A percentile compares a stretch with the other conserved stretches of the same genome.
Evolutionary conservation across 805 yeast genomes (phyloP).

Genomic region (Cyberlindnera lachancei): DNA sequence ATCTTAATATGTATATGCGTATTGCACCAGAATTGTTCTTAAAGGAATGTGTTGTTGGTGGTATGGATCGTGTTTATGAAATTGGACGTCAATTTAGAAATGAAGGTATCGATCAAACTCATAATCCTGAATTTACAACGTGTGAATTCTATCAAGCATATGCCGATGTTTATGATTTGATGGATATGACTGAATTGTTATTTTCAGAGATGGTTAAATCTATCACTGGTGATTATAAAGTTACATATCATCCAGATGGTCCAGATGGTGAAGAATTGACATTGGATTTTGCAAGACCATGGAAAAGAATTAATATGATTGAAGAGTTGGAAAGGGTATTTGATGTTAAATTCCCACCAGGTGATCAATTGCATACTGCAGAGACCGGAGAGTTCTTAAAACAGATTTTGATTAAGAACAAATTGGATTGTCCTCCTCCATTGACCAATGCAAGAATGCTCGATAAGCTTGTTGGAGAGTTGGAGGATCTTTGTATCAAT

Average conservation of each 20-base stretch:
- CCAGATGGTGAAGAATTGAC: constrained; percentile 74
- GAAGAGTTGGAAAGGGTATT: constrained; percentile 86
- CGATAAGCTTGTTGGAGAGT: constrained; percentile 95
- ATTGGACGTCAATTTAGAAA: constrained; percentile 98
- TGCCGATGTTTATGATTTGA: constrained; percentile 93
- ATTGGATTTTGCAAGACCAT: constrained; percentile 88
- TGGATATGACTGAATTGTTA: constrained; percentile 86
- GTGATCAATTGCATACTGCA: constrained; percentile 87
- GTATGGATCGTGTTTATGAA: constrained; percentile 96
- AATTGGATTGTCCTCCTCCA: constrained; percentile 83
- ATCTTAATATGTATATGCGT: constrained; percentile 96
- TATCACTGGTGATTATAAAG: constrained; percentile 81
- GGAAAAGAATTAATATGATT: constrained; percentile 98
- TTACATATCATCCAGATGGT: constrained; percentile 90
- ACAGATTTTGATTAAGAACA: constrained; percentile 66
- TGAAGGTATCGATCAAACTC: constrained; percentile 98
- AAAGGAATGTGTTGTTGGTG: constrained; percentile 96
- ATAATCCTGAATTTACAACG: constrained; percentile 97
- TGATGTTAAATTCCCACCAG: constrained; percentile 89
- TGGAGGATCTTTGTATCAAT: constrained; percentile 89
- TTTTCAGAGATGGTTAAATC: constrained; percentile 97
- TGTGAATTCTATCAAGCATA: constrained; percentile 98
- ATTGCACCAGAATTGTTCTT: constrained; percentile 96
- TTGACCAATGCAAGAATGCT: constrained; percentile 98
- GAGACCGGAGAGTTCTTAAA: constrained; percentile 91